Conservation (phyloP, 345 rosid species). For the Arabis alpina region DNA sequence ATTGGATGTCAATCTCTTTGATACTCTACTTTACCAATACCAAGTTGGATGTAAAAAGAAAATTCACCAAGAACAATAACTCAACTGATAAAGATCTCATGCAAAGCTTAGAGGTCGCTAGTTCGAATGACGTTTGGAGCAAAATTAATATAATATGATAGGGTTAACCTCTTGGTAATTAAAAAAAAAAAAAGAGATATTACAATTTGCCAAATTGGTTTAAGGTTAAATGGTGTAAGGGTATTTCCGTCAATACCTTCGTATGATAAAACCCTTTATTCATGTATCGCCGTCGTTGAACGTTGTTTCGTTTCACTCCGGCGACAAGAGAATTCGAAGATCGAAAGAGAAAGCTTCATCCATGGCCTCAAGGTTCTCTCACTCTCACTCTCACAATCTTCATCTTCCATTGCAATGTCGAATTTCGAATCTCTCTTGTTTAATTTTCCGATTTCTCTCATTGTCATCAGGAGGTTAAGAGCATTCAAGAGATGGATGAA, state of each 20-base stretch:
- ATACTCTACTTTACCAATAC: too few species aligned
- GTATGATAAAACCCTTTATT: conserved; percentile 7
- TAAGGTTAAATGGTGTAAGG: conserved; percentile 3
- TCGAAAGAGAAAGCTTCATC: not conserved
- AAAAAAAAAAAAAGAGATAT: too few species aligned
- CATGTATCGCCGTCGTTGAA: conserved; percentile 26
- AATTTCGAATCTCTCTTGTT: not conserved
- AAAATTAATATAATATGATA: too few species aligned
- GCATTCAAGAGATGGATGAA: conserved; percentile 93
- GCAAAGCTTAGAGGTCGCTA: too few species aligned
- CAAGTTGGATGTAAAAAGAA: too few species aligned
- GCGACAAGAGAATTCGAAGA: conserved; percentile 1
- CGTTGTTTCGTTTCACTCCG: conserved; percentile 26
- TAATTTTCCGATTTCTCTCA: not conserved
- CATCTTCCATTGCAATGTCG: not conserved
- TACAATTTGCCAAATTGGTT: not conserved
- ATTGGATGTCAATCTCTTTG: too few species aligned
- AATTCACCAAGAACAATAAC: too few species aligned
- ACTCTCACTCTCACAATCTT: not conserved
- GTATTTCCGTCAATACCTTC: not conserved
- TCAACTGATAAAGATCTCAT: too few species aligned
- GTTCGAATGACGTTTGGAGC: too few species aligned
- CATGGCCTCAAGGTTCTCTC: conserved; percentile 36
- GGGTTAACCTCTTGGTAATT: too few species aligned
- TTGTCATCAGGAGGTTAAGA: conserved; percentile 63